phyloP scores from a whole-genome alignment of 768 basidiomycete genomes.

The Tubosaeta sp. region DNA sequence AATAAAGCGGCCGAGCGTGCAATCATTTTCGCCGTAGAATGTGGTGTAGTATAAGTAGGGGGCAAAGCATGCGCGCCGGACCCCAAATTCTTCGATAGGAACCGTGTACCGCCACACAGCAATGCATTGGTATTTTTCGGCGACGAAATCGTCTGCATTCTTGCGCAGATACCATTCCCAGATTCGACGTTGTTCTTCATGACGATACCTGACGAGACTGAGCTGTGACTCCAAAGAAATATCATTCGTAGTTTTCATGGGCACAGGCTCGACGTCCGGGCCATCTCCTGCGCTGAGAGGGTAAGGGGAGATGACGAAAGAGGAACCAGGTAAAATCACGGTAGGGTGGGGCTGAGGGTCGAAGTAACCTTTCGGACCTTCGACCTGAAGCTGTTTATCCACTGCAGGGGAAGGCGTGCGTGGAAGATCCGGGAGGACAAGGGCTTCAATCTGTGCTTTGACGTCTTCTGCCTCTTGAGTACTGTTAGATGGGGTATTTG shows the following conservation, averaged over 20 bases:
- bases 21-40: conserved; percentile 92
- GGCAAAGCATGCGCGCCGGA: conserved; percentile 71
- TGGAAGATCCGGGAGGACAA: conserved; percentile 33
- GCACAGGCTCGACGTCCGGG: conserved; percentile 37
- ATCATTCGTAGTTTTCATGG: conserved; percentile 60
- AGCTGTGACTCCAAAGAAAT: conserved; percentile 73
- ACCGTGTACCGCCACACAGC: conserved; percentile 74
- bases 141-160: conserved; percentile 80
- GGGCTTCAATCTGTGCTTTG: conserved; percentile 62
- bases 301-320: conserved; percentile 31
- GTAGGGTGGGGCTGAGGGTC: conserved; percentile 31
- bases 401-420: conserved; percentile 38
- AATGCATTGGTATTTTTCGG: conserved; percentile 92
- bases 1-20: conserved; percentile 90
- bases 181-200: conserved; percentile 81
- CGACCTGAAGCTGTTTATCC: conserved; percentile 22
- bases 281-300: conserved; percentile 21
- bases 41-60: conserved; percentile 70
- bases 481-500: conserved; percentile 6
- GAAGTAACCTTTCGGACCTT: conserved; percentile 42
- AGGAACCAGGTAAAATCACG: conserved; percentile 27
- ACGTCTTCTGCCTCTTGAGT: conserved; percentile 45
- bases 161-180: conserved; percentile 96
- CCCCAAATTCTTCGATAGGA: conserved; percentile 64
- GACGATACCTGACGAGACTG: conserved; percentile 67